phyloP scores from a whole-genome alignment of 306 rosid genomes.

The Cucumis hystrix region DNA sequence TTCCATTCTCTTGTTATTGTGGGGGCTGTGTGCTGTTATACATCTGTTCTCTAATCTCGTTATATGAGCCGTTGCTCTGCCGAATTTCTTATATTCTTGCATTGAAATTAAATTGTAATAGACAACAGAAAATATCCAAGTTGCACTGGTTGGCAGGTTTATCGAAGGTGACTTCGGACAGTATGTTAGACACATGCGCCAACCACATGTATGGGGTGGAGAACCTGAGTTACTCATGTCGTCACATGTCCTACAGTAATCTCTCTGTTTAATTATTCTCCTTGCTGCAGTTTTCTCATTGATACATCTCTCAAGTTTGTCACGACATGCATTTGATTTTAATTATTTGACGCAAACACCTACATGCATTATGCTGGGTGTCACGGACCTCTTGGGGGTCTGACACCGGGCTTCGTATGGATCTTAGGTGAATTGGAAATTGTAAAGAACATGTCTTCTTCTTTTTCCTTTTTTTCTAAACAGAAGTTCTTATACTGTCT shows the following conservation, averaged over 20 bases:
- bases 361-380: neutral
- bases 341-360: neutral
- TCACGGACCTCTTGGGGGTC: too few species aligned
- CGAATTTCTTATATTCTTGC: neutral
- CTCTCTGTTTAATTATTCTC: conserved; percentile 2
- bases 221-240: conserved; percentile 88
- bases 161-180: conserved; percentile 69
- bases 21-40: neutral
- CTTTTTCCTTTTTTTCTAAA: too few species aligned
- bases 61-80: neutral
- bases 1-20: neutral
- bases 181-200: conserved; percentile 56
- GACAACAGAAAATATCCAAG: neutral
- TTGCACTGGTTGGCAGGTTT: conserved; percentile 37
- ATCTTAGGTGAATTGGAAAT: neutral
- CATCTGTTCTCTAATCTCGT: neutral
- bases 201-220: conserved; percentile 72
- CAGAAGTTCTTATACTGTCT: neutral
- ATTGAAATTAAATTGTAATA: neutral
- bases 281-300: neutral
- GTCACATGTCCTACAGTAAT: conserved; percentile 64
- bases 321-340: neutral
- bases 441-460: neutral
- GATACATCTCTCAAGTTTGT: neutral
- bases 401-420: neutral